Base-by-base conservation (phyloP, 2,329 filamentous ascomycete genomes). In the Penicillium occitanis region DNA sequence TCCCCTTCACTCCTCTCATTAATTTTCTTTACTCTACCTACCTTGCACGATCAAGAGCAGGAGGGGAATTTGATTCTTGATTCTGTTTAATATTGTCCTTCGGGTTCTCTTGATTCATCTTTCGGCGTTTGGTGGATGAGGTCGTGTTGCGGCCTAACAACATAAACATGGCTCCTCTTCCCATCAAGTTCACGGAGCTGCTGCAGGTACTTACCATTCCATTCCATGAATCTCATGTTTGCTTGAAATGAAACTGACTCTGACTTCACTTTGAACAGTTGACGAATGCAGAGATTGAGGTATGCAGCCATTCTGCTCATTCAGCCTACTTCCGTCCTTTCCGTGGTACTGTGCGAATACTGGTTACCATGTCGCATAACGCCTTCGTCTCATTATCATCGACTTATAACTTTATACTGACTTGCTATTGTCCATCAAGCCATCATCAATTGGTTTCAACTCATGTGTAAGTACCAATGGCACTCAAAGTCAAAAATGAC, bases 161-260 rank as follows among this genome's bases (percentile, higher is more conserved):
- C 73, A 76, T 79, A 80, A 81, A 77, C 79, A 83, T 83, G 81
- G 81, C 81, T 76, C 87, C 89, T 81, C 85, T 96, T 77, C 92
- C 91, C 76, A 96, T 97, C 83, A 93, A 92, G 85, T 96, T 97
- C 82, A 91, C 90, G 79, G 93, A 96, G 88, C 87, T 94, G 76
- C 86, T 94, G 80, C 91, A 93, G 85, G 88, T 25, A 25, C 25
- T 25, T 25, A 25, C 25, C 25, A 25, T 25, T 25, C 25, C 25
- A 25, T 25, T 25, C 25, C 25, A 3, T 25, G 25, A 25, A 25
- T 25, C 25, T 25, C 3, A 25, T 25, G 25, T 25, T 25, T 25
- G 25, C 25, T 25, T 3, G 25, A 25, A 25, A 25, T 59, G 48
- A 63, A 40, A 46, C 71, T 73, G 81, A 86, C 72, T 59, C 72